Conservation (phyloP, 2,329 filamentous ascomycete genomes). For the Talaromyces rugulosus region DNA sequence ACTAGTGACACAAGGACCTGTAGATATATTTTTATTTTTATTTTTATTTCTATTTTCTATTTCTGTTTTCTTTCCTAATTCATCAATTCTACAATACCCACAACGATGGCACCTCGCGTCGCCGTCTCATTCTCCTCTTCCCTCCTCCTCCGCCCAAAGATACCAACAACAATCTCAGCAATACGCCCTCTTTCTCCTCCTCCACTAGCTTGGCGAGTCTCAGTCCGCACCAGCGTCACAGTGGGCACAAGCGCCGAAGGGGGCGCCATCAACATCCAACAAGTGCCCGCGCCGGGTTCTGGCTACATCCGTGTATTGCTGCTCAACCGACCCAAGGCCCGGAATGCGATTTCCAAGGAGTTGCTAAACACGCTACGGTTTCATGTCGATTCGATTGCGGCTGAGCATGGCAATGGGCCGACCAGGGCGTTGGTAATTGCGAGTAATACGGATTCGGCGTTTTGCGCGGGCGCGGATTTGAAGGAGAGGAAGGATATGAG, state of each 20-base stretch:
- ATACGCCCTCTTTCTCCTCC: neutral
- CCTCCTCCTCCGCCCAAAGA: conserved; percentile 7
- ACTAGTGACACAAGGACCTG: neutral
- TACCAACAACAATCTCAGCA: neutral
- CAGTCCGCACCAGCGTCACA: conserved; percentile 26
- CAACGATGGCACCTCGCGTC: conserved; percentile 28
- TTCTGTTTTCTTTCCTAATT: neutral
- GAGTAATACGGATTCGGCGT: conserved; percentile 78
- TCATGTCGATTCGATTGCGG: conserved; percentile 68
- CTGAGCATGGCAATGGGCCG: conserved; percentile 51
- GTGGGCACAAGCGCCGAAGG: conserved; percentile 31
- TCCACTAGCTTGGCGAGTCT: neutral
- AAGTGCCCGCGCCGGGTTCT: conserved; percentile 70
- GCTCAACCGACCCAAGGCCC: conserved; percentile 76
- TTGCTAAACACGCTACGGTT: conserved; percentile 68
- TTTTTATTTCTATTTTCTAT: neutral
- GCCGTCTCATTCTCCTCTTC: conserved; percentile 8
- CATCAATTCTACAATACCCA: neutral
- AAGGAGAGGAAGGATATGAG: conserved; percentile 80
- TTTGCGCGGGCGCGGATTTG: conserved; percentile 91
- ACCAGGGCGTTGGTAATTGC: conserved; percentile 81
- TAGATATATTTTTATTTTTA: neutral
- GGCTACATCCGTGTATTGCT: conserved; percentile 86
- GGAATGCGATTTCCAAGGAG: conserved; percentile 84
- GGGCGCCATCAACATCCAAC: conserved; percentile 60